Conservation (phyloP, 2,329 filamentous ascomycete species). For the Botryotinia calthae region DNA sequence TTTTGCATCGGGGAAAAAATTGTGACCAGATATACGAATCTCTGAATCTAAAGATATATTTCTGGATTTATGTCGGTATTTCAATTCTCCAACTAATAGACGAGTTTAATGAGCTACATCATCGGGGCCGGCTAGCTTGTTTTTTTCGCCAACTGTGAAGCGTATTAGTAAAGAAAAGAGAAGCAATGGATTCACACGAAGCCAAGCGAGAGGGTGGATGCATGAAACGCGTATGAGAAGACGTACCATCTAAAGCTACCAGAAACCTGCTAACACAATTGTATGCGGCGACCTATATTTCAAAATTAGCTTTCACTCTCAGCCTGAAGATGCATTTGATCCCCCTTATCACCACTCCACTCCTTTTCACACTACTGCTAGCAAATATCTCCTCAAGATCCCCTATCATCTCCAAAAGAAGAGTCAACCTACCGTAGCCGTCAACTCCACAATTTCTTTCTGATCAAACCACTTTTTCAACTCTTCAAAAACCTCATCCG, state of each 20-base stretch:
- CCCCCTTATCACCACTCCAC: background rate
- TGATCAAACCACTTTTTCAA: conserved; percentile 63
- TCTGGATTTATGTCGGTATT: background rate
- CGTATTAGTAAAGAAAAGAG: background rate
- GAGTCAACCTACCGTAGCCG: conserved; percentile 53
- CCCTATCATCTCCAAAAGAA: background rate
- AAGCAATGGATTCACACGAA: background rate
- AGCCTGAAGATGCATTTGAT: conserved; percentile 1
- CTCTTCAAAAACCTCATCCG: conserved; percentile 63
- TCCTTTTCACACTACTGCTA: background rate
- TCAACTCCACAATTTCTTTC: conserved; percentile 76
- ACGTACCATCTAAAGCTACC: conserved; percentile 73
- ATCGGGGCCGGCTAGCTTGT: conserved; percentile 28
- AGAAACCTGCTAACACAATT: conserved; percentile 84
- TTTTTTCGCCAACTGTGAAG: conserved; percentile 36
- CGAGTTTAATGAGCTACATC: conserved; percentile 13
- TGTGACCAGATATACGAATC: background rate
- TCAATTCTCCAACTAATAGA: background rate
- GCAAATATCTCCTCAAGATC: background rate
- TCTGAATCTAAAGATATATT: background rate
- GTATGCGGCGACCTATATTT: conserved; percentile 62
- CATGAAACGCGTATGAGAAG: background rate
- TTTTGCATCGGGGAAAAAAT: background rate
- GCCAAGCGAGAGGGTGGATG: background rate
- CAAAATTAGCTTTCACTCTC: background rate